Conservation (phyloP, 805 yeast genomes). For the Pichia pseudocactophila region DNA sequence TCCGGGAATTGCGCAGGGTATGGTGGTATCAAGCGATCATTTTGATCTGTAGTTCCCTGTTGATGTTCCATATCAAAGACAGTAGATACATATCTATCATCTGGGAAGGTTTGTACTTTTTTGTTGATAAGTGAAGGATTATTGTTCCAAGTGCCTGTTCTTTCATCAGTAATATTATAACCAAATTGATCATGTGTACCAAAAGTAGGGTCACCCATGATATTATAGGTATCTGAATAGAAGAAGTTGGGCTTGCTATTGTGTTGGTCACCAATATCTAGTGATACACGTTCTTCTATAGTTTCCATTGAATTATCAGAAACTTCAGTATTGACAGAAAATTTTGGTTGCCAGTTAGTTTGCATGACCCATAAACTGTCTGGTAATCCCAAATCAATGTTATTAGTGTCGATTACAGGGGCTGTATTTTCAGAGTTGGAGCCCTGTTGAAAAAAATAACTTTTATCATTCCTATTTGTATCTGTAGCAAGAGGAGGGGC, state of each 20-base stretch:
- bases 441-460: neutral
- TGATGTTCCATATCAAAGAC: too few species aligned
- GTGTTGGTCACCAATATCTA: neutral
- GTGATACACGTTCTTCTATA: too few species aligned
- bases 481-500: too few species aligned
- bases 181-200: neutral
- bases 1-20: neutral
- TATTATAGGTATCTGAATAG: neutral
- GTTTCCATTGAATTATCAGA: neutral
- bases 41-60: too few species aligned
- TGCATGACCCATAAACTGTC: conserved; percentile 12
- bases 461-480: too few species aligned
- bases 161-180: too few species aligned
- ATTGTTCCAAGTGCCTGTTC: too few species aligned
- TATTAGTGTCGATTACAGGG: neutral
- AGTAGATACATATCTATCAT: neutral
- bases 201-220: neutral
- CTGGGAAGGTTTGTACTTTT: too few species aligned
- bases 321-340: conserved; percentile 1
- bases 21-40: neutral
- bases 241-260: neutral
- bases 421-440: neutral
- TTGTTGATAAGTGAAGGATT: too few species aligned
- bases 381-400: neutral
- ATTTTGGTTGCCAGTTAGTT: conserved; percentile 14